Conservation (phyloP, 805 yeast genomes). For the Starmerella powellii region DNA sequence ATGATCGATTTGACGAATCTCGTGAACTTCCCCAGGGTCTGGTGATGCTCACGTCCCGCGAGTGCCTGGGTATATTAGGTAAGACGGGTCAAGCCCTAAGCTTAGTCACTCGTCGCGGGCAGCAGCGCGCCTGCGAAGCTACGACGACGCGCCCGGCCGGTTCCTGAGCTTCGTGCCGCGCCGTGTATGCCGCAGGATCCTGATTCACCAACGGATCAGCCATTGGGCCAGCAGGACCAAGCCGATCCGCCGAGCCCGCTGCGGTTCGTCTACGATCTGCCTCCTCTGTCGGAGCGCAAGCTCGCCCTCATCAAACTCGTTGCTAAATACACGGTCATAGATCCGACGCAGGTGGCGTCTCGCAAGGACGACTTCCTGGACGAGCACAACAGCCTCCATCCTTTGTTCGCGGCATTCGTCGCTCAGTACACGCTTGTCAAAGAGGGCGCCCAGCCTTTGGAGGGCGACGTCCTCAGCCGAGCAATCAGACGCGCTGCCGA, state of each 20-base stretch:
- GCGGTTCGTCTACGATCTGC: slow-evolving; percentile 13
- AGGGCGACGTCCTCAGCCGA: slow-evolving; percentile 19
- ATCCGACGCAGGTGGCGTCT: slow-evolving; percentile 35
- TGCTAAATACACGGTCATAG: slow-evolving; percentile 54
- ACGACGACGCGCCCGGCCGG: too few relatives aligned
- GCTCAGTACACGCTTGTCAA: slow-evolving; percentile 42
- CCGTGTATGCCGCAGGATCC: too few relatives aligned
- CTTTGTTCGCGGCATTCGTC: slow-evolving; percentile 38
- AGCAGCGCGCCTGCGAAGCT: too few relatives aligned
- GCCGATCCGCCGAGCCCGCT: too few relatives aligned
- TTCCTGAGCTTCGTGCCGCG: too few relatives aligned
- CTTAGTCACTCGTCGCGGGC: too few relatives aligned
- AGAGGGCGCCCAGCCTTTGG: slow-evolving; percentile 22
- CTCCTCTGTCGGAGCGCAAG: slow-evolving; percentile 47
- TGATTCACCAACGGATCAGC: too few relatives aligned
- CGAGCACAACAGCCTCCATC: slow-evolving; percentile 47
- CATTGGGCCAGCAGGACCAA: too few relatives aligned
- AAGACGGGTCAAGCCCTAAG: not conserved
- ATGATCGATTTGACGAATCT: slow-evolving; percentile 1
- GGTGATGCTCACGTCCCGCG: not conserved
- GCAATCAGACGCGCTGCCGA: slow-evolving; percentile 10
- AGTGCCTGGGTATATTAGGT: not conserved
- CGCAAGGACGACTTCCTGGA: slow-evolving; percentile 51
- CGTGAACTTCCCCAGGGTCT: not conserved
- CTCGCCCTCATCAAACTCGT: slow-evolving; percentile 57